Evolutionary conservation across 108 stramenopile species (phyloP).

Genomic region (Skeletonema grethae): DNA sequence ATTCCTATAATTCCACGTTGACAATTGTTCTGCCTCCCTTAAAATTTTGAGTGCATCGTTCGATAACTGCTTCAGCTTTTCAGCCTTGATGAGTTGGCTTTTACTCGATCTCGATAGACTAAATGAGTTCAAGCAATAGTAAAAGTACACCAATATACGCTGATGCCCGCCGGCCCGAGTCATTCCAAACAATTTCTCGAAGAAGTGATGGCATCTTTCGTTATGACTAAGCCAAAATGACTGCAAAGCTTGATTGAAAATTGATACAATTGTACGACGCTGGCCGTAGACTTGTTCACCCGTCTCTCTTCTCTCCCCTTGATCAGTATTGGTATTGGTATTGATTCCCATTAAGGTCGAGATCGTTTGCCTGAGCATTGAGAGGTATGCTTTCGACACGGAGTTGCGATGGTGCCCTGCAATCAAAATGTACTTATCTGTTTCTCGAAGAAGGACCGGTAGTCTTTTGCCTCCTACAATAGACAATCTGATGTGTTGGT

Average conservation of each 20-base stretch:
- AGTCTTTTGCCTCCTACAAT: slow-evolving; percentile 24
- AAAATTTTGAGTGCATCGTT: slow-evolving; percentile 9
- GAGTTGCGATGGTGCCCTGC: background rate
- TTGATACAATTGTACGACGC: background rate
- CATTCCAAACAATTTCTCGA: slow-evolving; percentile 5
- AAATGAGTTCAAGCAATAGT: slow-evolving; percentile 2
- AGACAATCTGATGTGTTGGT: background rate
- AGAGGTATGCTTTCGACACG: background rate
- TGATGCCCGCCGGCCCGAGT: background rate
- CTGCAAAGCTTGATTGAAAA: slow-evolving; percentile 9
- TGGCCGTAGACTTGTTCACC: background rate
- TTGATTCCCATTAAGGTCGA: slow-evolving; percentile 11
- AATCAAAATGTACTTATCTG: slow-evolving; percentile 25
- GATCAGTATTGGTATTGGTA: no score
- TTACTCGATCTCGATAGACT: background rate
- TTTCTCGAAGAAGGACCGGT: slow-evolving; percentile 12
- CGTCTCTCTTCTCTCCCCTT: background rate
- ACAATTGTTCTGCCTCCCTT: slow-evolving; percentile 1
- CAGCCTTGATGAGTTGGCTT: background rate
- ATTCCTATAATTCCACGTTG: slow-evolving; percentile 31
- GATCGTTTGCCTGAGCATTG: slow-evolving; percentile 23
- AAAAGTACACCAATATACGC: background rate
- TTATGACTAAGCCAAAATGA: slow-evolving; percentile 24
- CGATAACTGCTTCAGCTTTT: background rate
- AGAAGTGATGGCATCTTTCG: slow-evolving; percentile 14